Evolutionary conservation across 2,329 filamentous ascomycete genomes (phyloP), one percentile per base, ranked within the genome.

Genomic region (Trichoderma koningii): DNA sequence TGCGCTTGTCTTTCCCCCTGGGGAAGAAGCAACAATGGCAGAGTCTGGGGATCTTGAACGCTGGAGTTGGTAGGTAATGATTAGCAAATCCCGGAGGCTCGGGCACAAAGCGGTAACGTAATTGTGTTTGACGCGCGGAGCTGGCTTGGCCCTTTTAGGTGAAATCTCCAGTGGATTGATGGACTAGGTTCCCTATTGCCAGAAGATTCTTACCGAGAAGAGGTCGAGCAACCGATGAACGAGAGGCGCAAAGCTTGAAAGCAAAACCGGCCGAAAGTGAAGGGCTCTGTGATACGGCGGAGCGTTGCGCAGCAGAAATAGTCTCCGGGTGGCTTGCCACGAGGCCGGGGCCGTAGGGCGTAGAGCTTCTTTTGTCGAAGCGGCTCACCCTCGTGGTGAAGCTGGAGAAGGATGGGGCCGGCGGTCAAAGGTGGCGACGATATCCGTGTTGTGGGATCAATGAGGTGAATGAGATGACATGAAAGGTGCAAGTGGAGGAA

Each of bases 51-150:
- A 21, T 38, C 7, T 38, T 59, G 42, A 10, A 10, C 12, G 15
- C 50, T 41, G 44, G 56, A 34, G 30, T 60, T 60, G 19, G 41
- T 63, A 63, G 60, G 60, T 63, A 55, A 63, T 63, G n/a, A 63
- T 63, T 63, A 63, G 41, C 50, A 63, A 63, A 63, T 55, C 10
- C n/a, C 59, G 17, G n/a, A 41, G 45, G 38, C 14, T 5, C 23
- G 41, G 48, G 48, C 23, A 45, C 41, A 38, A 55, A 38, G 44
- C 21, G 42, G 60, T 63, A 53, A 63, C 60, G 60, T 55, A 63
- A 63, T 63, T 14, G 50, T 55, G 47, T 63, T 38, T 10, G 41
- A 28, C 10, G 26, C 60, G 60, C 47, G 60, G 60, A 63, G 60
- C 60, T 55, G 60, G 38, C 60, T 55, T 63, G 41, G 60, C 60